These are phyloP conservation scores for Alternaria atra DNA, from an alignment of 2,329 filamentous ascomycete genomes.

Conservation along the genomic window DNA sequence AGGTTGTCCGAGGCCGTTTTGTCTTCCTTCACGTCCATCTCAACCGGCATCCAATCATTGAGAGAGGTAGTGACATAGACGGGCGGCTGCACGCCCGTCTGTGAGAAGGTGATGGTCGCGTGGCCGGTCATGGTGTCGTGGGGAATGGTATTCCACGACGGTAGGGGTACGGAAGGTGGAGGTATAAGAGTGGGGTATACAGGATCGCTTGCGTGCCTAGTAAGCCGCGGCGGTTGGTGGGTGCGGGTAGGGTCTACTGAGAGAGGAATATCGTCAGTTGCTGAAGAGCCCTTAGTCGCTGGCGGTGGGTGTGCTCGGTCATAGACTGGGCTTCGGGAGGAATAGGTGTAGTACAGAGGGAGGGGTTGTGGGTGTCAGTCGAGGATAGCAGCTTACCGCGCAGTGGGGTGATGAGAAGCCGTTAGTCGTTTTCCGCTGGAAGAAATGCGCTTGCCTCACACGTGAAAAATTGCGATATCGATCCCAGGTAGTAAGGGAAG, in stretches of 20 bases:
- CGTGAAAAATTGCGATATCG: neutral
- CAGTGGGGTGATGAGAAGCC: neutral
- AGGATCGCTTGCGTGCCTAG: slow-evolving; percentile 27
- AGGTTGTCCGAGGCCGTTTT: slow-evolving; percentile 63
- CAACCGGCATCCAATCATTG: slow-evolving; percentile 71
- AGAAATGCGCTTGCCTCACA: neutral
- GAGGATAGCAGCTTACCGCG: slow-evolving; percentile 15
- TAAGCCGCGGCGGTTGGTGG: slow-evolving; percentile 16
- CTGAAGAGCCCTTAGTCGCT: slow-evolving; percentile 28
- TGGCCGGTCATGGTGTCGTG: slow-evolving; percentile 31
- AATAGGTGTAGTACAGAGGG: slow-evolving; percentile 26
- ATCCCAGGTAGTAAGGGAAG: neutral
- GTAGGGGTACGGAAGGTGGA: neutral
- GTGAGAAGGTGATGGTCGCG: slow-evolving; percentile 69
- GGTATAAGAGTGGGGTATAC: slow-evolving; percentile 3
- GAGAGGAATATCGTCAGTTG: slow-evolving; percentile 40
- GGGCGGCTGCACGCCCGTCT: slow-evolving; percentile 69
- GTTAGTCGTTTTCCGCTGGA: slow-evolving; percentile 12
- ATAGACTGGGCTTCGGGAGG: slow-evolving; percentile 23
- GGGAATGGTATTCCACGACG: neutral
- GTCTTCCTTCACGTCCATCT: slow-evolving; percentile 66
- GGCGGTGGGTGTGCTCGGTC: slow-evolving; percentile 28
- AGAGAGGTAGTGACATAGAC: slow-evolving; percentile 76
- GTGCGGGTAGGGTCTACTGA: slow-evolving; percentile 22
- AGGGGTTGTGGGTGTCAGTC: slow-evolving; percentile 21